These are phyloP conservation scores for Dittrichia graveolens DNA, from an alignment of 129 eudicot species.

Conservation along the genomic window DNA sequence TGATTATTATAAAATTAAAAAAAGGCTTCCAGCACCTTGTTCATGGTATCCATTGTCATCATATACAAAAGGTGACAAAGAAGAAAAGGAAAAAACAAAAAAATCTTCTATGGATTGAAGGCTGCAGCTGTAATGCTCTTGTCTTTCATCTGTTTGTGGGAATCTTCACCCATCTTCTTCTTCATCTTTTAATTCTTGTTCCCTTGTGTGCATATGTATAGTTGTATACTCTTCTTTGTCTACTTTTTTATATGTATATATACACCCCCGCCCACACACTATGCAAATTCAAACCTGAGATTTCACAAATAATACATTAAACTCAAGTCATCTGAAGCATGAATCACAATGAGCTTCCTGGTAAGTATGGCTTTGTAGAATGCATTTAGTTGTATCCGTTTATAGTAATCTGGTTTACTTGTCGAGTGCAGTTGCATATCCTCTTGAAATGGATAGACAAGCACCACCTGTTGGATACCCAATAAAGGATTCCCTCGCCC, in stretches of 20 bases:
- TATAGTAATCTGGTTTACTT: not conserved
- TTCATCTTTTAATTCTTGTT: no score
- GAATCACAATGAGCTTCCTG: not conserved
- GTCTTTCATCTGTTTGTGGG: not conserved
- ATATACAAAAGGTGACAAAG: not conserved
- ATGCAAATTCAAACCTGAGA: slow-evolving; percentile 9
- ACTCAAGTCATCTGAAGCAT: not conserved
- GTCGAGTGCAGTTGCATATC: slow-evolving; percentile 15
- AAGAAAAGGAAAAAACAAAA: not conserved
- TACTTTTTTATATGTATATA: not conserved
- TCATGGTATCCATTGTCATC: not conserved
- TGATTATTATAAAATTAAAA: no score
- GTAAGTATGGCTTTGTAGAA: not conserved
- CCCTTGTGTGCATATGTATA: no score
- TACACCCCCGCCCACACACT: not conserved
- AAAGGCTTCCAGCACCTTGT: no score
- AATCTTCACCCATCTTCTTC: slow-evolving; percentile 1
- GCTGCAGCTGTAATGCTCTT: not conserved
- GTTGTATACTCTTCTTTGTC: not conserved
- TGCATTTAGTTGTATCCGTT: no score
- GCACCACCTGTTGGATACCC: slow-evolving; percentile 16
- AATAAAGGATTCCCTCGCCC: not conserved
- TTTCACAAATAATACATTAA: not conserved
- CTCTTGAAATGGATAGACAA: slow-evolving; percentile 9
- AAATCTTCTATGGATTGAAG: not conserved